Evolutionary conservation across 768 basidiomycete species (phyloP), one percentile per base, ranked within the genome.

Genomic region (Calocybe gangraenosa): DNA sequence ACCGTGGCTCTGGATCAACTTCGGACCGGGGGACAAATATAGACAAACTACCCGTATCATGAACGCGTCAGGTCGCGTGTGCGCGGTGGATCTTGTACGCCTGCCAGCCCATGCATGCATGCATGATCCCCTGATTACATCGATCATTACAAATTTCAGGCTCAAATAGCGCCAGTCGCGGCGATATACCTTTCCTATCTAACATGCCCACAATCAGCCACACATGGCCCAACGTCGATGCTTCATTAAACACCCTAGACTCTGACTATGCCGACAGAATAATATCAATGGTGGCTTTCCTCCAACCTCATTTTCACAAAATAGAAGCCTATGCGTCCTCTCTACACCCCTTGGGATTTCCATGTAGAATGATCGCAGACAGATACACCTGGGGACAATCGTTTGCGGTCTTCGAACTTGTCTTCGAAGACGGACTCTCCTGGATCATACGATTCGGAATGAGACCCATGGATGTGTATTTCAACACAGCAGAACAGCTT

Each of bases 391-490:
- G 69, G 69, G 69, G 69, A 2, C 67, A 69, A 49, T 69, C 67
- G 1, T 70, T 70, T 50, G 52, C 62, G 20, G 69, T 70, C 15
- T 69, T 62, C 42, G 69, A 70, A 53, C 47, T 69, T 44, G 51
- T 62, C 17, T 70, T 70, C 49, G 42, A 48, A 31, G 42, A 48
- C 31, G 42, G 37, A 34, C 47, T 58, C 42, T 68, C 68, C 35
- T 71, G 69, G 69, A 68, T 71, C 43, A 64, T 68, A 38, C 60
- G 69, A 22, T 69, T 69, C 44, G 69, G 67, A 10, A 65, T 71
- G 62, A 58, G 62, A 8, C 65, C 69, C 1, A 65, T 66, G 60
- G 66, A 68, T 48, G 65, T 59, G 17, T 68, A 67, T 46, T 71
- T 67, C 59, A 68, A 69, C 53, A 71, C 69, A 20, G 58, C 68